Evolutionary conservation across 208 protist species (phyloP).

Genomic region (Crithidia mellificae): DNA sequence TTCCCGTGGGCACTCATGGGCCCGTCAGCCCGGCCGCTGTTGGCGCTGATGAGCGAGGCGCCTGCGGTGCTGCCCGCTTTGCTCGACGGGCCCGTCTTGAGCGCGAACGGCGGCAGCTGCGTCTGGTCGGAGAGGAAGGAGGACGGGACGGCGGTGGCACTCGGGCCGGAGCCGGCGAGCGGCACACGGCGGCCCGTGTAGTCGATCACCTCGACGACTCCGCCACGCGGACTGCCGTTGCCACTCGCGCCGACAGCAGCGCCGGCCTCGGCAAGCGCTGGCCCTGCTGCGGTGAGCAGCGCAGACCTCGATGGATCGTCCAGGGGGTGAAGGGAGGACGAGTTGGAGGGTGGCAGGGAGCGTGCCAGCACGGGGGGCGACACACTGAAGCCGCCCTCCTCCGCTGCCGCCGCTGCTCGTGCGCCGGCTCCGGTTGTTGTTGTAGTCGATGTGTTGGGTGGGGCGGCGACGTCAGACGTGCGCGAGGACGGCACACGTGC

Average conservation of each 20-base stretch:
- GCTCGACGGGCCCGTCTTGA: neutral
- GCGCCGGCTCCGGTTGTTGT: too few relatives aligned
- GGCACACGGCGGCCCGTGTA: neutral
- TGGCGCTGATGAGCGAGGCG: conserved; percentile 1
- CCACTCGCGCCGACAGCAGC: neutral
- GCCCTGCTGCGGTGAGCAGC: too few relatives aligned
- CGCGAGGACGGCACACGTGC: neutral
- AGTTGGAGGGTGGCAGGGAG: neutral
- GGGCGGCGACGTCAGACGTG: neutral
- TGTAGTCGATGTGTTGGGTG: too few relatives aligned
- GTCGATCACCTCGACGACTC: conserved; percentile 1
- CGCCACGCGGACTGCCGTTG: neutral
- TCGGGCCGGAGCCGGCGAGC: neutral
- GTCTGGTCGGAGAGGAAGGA: neutral
- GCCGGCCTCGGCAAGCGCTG: too few relatives aligned
- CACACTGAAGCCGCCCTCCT: neutral
- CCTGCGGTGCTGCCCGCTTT: neutral
- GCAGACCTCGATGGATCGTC: neutral
- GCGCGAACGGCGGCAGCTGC: neutral
- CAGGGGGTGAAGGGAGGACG: neutral
- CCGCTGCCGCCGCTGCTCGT: too few relatives aligned
- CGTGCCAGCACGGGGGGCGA: conserved; percentile 1
- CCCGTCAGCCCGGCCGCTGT: too few relatives aligned
- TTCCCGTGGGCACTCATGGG: too few relatives aligned
- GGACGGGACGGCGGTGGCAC: neutral